Percentiles rank a stretch among this genome's conserved stretches.
Evolutionary conservation across 345 rosid species (phyloP).

Genomic region (Citrus glauca): DNA sequence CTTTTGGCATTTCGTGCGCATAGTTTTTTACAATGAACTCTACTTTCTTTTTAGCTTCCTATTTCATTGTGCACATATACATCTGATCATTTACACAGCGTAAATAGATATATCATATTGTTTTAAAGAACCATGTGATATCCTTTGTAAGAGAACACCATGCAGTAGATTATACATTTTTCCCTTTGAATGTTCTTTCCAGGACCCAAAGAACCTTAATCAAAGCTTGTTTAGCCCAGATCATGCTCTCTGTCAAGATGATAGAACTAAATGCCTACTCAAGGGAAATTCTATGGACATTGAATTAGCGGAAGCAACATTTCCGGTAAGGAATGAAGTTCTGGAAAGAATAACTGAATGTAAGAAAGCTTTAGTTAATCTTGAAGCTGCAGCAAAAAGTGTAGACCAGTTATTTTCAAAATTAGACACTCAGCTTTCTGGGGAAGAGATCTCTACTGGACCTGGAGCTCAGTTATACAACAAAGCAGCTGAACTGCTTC

Average conservation of each 20-base stretch:
- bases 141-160: background rate
- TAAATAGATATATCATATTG: background rate
- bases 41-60: background rate
- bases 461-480: slow-evolving; percentile 30
- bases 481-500: slow-evolving; percentile 46
- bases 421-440: slow-evolving; percentile 25
- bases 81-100: background rate
- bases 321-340: slow-evolving; percentile 13
- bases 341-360: slow-evolving; percentile 42
- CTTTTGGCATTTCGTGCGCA: background rate
- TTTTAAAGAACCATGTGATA: background rate
- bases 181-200: background rate
- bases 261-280: background rate
- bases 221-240: slow-evolving; percentile 3
- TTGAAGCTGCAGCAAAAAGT: slow-evolving; percentile 42
- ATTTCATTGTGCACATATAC: background rate
- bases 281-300: slow-evolving; percentile 18
- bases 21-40: background rate
- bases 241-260: background rate
- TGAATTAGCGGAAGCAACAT: slow-evolving; percentile 7
- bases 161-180: background rate
- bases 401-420: slow-evolving; percentile 38
- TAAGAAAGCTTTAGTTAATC: slow-evolving; percentile 42
- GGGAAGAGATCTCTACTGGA: slow-evolving; percentile 34
- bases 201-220: slow-evolving; percentile 15